Evolutionary conservation across 176 grass and related monocot species (phyloP), one percentile per base, ranked within the genome.

Genomic region (Calamus simplicifolius): DNA sequence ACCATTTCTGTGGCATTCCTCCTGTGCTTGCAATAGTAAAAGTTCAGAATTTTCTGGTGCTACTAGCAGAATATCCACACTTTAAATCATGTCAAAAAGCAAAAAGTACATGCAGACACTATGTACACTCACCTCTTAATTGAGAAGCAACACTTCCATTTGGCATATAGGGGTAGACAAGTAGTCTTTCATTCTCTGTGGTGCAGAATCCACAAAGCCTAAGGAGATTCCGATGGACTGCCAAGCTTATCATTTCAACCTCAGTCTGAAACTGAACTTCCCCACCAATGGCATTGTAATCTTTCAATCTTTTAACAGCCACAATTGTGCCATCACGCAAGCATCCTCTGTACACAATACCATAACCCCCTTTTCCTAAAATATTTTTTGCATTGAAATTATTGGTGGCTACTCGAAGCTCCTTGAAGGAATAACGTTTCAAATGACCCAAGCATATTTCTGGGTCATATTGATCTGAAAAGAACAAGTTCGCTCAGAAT

Each of bases 71-170:
- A 43, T 29, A 29, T 29, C 4, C 27, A 12, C 12, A 28, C 10
- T 18, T 26, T 43, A 19, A 68, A 69, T 69, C 18, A 48, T 57
- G 30, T 38, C 27, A 19, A 55, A 25, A 56, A 54, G 65, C 18
- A 68, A 38, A 38, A 43, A 21, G 13, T 5, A 23, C 21, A 23
- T 23, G 21, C 21, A 23, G 21, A 23, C 21, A 43, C 19, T 4
- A 23, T 23, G 25, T 7, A n/a, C 27, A 50, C 30, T 26, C 54
- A 95, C 90, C 90, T 87, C 85, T 80, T 58, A 95, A 61, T 72
- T 87, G 85, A 54, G 91, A 95, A 81, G 91, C 57, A 63, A 95
- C 82, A 63, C 58, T 81, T 75, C 85, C 85, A 73, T 95, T 95
- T 53, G 83, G 59, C 74, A 95, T 84, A 77, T 76, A 95, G 61